Evolutionary conservation across 1,139 yeast species (phyloP).

Genomic region (Pichia sp.): DNA sequence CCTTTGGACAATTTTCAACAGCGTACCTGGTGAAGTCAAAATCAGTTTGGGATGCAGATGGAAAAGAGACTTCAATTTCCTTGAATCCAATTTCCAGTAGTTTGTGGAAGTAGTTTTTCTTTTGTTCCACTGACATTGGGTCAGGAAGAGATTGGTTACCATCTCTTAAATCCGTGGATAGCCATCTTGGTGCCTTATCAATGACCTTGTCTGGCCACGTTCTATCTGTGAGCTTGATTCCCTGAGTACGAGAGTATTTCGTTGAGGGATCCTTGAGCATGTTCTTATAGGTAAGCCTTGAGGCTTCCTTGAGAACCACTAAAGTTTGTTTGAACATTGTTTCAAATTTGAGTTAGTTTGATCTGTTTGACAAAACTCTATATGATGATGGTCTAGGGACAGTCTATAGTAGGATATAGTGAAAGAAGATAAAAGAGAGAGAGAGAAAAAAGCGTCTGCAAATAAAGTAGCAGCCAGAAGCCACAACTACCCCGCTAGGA

Average conservation of each 20-base stretch:
- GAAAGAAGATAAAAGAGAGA: too few relatives aligned
- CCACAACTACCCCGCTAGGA: too few relatives aligned
- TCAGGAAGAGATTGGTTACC: constrained; percentile 98
- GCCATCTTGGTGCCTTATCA: constrained; percentile 90
- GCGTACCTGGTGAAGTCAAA: constrained; percentile 94
- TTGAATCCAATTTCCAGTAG: constrained; percentile 88
- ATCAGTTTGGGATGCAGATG: constrained; percentile 93
- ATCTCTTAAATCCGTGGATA: constrained; percentile 91
- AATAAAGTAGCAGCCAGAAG: too few relatives aligned
- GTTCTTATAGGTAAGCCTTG: constrained; percentile 22
- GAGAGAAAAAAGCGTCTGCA: too few relatives aligned
- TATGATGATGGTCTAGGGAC: too few relatives aligned
- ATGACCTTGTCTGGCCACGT: constrained; percentile 81
- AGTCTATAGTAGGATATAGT: too few relatives aligned
- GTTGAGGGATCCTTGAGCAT: constrained; percentile 71
- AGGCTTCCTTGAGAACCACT: constrained; percentile 21
- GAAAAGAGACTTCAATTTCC: constrained; percentile 95
- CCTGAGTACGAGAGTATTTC: constrained; percentile 67
- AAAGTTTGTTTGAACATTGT: constrained; percentile 23
- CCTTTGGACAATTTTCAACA: constrained; percentile 87
- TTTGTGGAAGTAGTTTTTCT: constrained; percentile 80
- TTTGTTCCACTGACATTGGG: constrained; percentile 89
- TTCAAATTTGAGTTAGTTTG: too few relatives aligned
- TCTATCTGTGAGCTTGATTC: constrained; percentile 65
- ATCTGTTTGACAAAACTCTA: too few relatives aligned